Conservation (phyloP, 352 stramenopile genomes). For the Globisporangium nagaii region DNA sequence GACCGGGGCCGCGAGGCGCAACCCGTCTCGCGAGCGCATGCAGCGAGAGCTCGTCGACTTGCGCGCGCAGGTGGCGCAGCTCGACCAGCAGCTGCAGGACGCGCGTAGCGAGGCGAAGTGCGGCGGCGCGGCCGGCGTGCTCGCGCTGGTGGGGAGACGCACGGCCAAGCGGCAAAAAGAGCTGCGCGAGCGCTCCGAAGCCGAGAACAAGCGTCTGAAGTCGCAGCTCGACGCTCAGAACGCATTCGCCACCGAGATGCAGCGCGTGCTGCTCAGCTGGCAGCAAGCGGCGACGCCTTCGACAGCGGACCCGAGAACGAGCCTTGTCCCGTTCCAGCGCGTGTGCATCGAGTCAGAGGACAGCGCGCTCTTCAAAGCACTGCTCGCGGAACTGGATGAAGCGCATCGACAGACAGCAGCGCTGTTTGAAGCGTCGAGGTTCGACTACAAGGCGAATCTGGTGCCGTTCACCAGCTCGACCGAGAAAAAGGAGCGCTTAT, state of each 20-base stretch:
- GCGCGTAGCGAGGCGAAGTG: background rate
- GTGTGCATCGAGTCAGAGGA: background rate
- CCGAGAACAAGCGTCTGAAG: background rate
- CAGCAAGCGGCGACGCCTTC: background rate
- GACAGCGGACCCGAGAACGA: background rate
- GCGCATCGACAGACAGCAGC: background rate
- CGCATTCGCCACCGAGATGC: background rate
- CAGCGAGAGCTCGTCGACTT: background rate
- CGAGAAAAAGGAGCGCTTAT: background rate
- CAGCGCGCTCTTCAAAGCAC: background rate
- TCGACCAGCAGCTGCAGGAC: background rate
- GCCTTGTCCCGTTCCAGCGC: background rate
- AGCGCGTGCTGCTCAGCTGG: background rate
- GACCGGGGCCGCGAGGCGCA: background rate
- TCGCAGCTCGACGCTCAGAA: background rate
- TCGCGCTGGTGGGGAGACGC: background rate
- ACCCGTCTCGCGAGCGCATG: background rate
- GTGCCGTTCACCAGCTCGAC: background rate
- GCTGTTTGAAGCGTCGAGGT: background rate
- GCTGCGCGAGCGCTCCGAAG: background rate
- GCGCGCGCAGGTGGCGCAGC: background rate
- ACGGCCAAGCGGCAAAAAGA: background rate
- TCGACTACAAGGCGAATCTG: background rate
- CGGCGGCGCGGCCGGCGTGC: background rate
- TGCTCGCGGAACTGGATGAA: background rate